Percentiles rank a stretch among this genome's conserved stretches.
phyloP scores from a whole-genome alignment of 768 basidiomycete genomes.

The Lentinula edodes region DNA sequence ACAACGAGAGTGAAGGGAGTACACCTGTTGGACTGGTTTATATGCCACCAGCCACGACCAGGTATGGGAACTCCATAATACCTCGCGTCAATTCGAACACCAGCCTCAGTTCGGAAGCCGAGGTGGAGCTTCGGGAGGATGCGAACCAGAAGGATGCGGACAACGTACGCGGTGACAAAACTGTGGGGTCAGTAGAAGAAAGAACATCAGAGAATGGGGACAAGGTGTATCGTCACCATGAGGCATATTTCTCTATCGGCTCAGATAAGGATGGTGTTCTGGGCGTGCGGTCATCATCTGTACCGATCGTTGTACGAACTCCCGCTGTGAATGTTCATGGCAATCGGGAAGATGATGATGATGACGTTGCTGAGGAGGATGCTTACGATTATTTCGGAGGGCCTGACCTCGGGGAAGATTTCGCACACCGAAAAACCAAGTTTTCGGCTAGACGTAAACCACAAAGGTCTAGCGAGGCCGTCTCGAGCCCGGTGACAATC shows the following conservation, averaged over 20 bases:
- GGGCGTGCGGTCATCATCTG: constrained; percentile 13
- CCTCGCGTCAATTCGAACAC: not conserved
- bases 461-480: not conserved
- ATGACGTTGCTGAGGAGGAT: constrained; percentile 27
- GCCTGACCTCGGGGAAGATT: constrained; percentile 52
- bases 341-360: constrained; percentile 17
- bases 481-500: not conserved
- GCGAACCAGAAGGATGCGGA: not conserved
- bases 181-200: constrained; percentile 6
- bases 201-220: constrained; percentile 16
- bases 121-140: constrained; percentile 4
- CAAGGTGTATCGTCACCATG: constrained; percentile 17
- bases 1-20: constrained; percentile 19
- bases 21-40: constrained; percentile 69
- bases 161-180: not conserved
- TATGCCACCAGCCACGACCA: constrained; percentile 44
- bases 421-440: constrained; percentile 20
- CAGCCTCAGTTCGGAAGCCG: not conserved
- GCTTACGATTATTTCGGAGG: constrained; percentile 59
- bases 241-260: constrained; percentile 15
- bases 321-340: constrained; percentile 12
- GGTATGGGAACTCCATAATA: constrained; percentile 7
- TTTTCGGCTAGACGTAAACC: constrained; percentile 10
- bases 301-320: constrained; percentile 13
- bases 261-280: not conserved